A percentile compares a stretch with the other conserved stretches of the same genome.
Evolutionary conservation across 164 flowering plant species (phyloP).

Genomic region (Piper longum): DNA sequence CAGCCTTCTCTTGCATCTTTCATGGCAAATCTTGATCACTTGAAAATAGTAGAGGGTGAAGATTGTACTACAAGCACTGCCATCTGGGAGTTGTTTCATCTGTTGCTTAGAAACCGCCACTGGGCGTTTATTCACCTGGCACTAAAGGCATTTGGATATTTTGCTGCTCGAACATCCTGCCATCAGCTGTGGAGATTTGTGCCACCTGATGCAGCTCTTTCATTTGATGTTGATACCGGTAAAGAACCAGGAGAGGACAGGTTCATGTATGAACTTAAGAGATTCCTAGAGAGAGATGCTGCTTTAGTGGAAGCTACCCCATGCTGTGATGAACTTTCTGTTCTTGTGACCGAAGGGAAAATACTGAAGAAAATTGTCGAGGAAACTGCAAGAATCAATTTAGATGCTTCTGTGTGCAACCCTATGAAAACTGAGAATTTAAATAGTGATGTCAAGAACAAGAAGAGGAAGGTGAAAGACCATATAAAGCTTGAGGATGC

Average conservation of each 20-base stretch:
- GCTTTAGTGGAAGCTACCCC: slow-evolving; percentile 26
- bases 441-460: slow-evolving; percentile 15
- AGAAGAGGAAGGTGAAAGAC: background rate
- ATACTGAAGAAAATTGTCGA: slow-evolving; percentile 32
- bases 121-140: slow-evolving; percentile 80
- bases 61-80: slow-evolving; percentile 36
- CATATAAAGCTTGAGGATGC: background rate
- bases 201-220: slow-evolving; percentile 75
- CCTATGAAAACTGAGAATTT: slow-evolving; percentile 27
- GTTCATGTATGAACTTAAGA: slow-evolving; percentile 72
- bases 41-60: too few species aligned
- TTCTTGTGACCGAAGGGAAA: slow-evolving; percentile 48
- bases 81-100: slow-evolving; percentile 60
- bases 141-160: slow-evolving; percentile 64
- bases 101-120: slow-evolving; percentile 64
- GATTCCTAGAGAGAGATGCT: slow-evolving; percentile 69
- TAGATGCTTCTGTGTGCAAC: slow-evolving; percentile 14
- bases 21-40: slow-evolving; percentile 51
- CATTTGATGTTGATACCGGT: slow-evolving; percentile 52
- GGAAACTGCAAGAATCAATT: slow-evolving; percentile 9
- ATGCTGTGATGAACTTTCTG: slow-evolving; percentile 29
- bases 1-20: slow-evolving; percentile 59
- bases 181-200: slow-evolving; percentile 83
- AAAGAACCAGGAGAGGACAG: slow-evolving; percentile 37
- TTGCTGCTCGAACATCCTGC: slow-evolving; percentile 69